These are phyloP conservation scores for Venturia nashicola DNA, from an alignment of 2,329 filamentous ascomycete species.

Conservation along the genomic window DNA sequence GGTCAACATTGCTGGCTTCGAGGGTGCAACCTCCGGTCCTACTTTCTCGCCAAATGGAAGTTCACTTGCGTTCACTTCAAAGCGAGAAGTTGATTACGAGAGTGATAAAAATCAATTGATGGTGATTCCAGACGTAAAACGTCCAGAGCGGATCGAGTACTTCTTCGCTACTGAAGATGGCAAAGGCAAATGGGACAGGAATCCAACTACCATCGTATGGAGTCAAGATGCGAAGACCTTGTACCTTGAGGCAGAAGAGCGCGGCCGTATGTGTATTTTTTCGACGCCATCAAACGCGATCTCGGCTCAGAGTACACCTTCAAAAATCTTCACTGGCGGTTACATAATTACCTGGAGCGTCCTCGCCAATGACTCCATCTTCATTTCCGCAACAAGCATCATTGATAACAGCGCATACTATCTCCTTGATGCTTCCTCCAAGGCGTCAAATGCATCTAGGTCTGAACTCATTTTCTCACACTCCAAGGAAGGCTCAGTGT, in stretches of 20 bases:
- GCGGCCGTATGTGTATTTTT: constrained; percentile 51
- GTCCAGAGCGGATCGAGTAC: constrained; percentile 34
- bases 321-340: constrained; percentile 22
- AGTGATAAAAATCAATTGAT: constrained; percentile 62
- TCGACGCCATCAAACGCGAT: constrained; percentile 44
- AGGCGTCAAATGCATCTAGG: constrained; percentile 14
- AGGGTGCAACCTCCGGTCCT: constrained; percentile 54
- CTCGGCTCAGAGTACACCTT: constrained; percentile 13
- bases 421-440: constrained; percentile 32
- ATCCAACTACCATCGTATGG: constrained; percentile 39
- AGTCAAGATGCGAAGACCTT: constrained; percentile 45
- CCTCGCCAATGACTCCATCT: constrained; percentile 40
- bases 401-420: constrained; percentile 62
- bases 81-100: constrained; percentile 68
- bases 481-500: constrained; percentile 51
- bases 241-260: constrained; percentile 62
- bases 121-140: constrained; percentile 47
- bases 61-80: constrained; percentile 63
- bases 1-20: constrained; percentile 44
- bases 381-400: constrained; percentile 56
- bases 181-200: constrained; percentile 47
- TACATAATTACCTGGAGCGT: constrained; percentile 33
- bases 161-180: constrained; percentile 48
- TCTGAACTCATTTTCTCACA: constrained; percentile 45
- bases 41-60: constrained; percentile 63